Evolutionary conservation across 148 eudicot genomes (phyloP), one percentile per base, ranked within the genome.

Genomic region (Camellia japonica): DNA sequence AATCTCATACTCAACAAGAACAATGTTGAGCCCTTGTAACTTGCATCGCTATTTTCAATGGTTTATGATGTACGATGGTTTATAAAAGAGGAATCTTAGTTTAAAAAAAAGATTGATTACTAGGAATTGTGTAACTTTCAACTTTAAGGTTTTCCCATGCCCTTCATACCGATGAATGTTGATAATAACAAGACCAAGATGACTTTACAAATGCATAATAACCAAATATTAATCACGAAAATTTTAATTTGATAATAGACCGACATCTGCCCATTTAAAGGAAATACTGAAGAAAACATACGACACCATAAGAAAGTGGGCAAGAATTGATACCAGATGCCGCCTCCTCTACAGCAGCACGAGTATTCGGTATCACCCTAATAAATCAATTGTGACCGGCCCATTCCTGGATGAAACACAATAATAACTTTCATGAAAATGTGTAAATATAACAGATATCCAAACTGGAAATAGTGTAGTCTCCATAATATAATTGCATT

Each of bases 291-390:
- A 71, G 20, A 56, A 23, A 47, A 19, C 68, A 61, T 20, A 18
- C 68, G 9, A 47, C 55, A 20, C 54, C 5, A 60, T n/a, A 64
- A 52, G 47, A 60, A 81, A 15, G 52, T 55, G 49, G 64, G 75
- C 18, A 81, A 60, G n/a, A 13, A 41, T 10, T 9, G 11, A 49
- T 87, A 96, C 99, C 99, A 75, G 97, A 91, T 62, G 98, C 93
- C 16, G 97, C 99, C 82, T 87, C 74, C 47, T 97, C 98, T 80
- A 96, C 95, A 75, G 98, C 97, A 83, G 98, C 93, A 71, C 97
- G 99, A 68, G 99, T 96, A 78, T 96, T 96, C 68, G 99, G 98
- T 93, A 96, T 96, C 49, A n/a, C 99, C 82, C 98, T 89, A 56
- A 94, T 86, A 82, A 96, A 92, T 73, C 99, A 93, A 80, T 86